Evolutionary conservation across 2,329 filamentous ascomycete species (phyloP), one percentile per base, ranked within the genome.

Genomic region (Graphilbum fragrans): DNA sequence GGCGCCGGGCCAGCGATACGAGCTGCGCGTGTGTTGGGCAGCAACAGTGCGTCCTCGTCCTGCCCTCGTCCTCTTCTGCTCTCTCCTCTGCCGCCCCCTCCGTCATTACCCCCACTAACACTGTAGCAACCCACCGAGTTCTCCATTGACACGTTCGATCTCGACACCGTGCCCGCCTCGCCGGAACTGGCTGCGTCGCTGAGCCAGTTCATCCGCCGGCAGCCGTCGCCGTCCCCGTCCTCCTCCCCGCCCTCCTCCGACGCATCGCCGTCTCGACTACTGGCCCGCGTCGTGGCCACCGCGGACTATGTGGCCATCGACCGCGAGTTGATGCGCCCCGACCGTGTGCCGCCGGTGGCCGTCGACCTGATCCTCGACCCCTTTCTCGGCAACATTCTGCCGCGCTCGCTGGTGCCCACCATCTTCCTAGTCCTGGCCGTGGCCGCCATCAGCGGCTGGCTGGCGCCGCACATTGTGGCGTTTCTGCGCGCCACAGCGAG

Each of bases 21-120:
- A 98, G 66, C 73, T 94, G 38, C 79, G 92, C 41, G 70, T 95
- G 45, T 96, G 90, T 64, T 98, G 90, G 88, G 72, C 86, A 45
- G 92, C 92, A 33, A 92, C 82, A 46, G 90, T 94, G 71, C 62
- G 83, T 70, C 5, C 14, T 31, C n/a, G 5, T 31, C 14, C n/a
- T n/a, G n/a, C n/a, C 38, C 37, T 39, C 22, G 31, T 39, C 22
- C 37, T 43, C 31, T 34, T 36, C 10, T 10, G 19, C 22, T 34
- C 32, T 41, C 39, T 35, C n/a, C n/a, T n/a, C n/a, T n/a, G n/a
- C n/a, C n/a, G n/a, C n/a, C n/a, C n/a, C n/a, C n/a, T n/a, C 29
- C 5, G 8, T 10, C 29, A 31, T 14, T 5, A 31, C 7, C 29
- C 23, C 7, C 23, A 14, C 8, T 10, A 10, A 8, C 29, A 16